phyloP scores from a whole-genome alignment of 2,329 filamentous ascomycete genomes.

The Cladosporium sp. region DNA sequence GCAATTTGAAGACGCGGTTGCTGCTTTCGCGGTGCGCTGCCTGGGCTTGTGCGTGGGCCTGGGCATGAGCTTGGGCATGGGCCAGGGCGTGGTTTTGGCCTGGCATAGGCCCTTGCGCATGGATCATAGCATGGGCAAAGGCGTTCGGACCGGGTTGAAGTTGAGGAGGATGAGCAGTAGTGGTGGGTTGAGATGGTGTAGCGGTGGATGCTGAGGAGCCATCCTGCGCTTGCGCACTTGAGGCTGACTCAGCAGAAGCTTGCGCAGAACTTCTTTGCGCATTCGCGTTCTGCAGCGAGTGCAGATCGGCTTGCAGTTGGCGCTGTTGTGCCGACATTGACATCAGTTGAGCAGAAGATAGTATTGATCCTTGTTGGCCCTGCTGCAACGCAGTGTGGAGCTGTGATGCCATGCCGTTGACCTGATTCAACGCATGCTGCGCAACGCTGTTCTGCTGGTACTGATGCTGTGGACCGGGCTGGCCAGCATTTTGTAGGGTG shows the following conservation, averaged over 20 bases:
- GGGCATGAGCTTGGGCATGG: conserved; percentile 19
- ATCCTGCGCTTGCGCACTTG: background rate
- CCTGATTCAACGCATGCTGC: conserved; percentile 16
- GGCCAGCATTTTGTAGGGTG: conserved; percentile 7
- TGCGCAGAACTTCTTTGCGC: conserved; percentile 12
- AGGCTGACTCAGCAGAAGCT: background rate
- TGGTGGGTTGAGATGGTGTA: background rate
- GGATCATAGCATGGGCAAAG: background rate
- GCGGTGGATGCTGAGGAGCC: background rate
- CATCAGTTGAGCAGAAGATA: conserved; percentile 17
- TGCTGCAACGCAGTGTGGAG: conserved; percentile 10
- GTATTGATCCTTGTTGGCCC: conserved; percentile 13
- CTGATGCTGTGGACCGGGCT: conserved; percentile 15
- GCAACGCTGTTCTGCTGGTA: conserved; percentile 17
- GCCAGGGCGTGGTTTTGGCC: background rate
- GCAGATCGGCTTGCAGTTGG: conserved; percentile 12
- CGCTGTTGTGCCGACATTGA: conserved; percentile 7
- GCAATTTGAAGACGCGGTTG: conserved; percentile 84
- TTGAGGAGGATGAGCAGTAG: background rate
- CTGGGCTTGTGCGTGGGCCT: conserved; percentile 25
- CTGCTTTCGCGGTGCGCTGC: conserved; percentile 34
- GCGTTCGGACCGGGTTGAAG: background rate
- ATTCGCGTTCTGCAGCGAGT: background rate
- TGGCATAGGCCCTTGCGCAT: too few relatives aligned
- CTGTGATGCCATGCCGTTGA: conserved; percentile 17